Evolutionary conservation across 2,329 filamentous ascomycete species (phyloP).

Genomic region (Amauroascus niger): DNA sequence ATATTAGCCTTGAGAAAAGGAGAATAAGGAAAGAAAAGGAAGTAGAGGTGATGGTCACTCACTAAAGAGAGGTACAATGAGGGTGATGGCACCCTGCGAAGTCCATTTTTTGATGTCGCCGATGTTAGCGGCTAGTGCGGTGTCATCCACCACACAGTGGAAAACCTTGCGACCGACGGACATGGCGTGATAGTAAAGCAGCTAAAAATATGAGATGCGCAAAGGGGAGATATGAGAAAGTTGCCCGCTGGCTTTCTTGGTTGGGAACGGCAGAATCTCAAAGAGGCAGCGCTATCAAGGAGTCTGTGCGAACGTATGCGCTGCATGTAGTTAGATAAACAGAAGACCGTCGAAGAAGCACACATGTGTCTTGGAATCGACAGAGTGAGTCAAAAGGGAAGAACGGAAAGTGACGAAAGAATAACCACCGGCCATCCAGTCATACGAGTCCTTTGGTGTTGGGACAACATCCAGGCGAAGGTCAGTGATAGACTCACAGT

Average conservation of each 20-base stretch:
- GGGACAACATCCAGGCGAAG: background rate
- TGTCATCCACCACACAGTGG: slow-evolving; percentile 46
- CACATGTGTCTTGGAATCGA: background rate
- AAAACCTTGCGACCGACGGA: slow-evolving; percentile 39
- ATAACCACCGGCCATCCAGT: background rate
- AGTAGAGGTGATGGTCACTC: slow-evolving; percentile 18
- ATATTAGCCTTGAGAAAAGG: slow-evolving; percentile 7
- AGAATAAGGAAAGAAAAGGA: background rate
- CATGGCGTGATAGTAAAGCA: slow-evolving; percentile 23
- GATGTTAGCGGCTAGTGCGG: slow-evolving; percentile 43
- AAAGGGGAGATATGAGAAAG: background rate
- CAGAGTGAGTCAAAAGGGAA: background rate
- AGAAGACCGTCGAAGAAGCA: background rate
- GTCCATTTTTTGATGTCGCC: slow-evolving; percentile 46
- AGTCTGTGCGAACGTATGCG: slow-evolving; percentile 8
- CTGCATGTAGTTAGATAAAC: slow-evolving; percentile 8
- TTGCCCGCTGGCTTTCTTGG: background rate
- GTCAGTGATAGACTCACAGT: slow-evolving; percentile 22
- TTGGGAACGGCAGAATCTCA: background rate
- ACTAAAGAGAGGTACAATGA: slow-evolving; percentile 46
- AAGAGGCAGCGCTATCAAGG: slow-evolving; percentile 6
- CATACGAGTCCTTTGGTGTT: background rate
- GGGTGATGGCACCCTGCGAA: slow-evolving; percentile 40
- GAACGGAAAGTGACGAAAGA: background rate
- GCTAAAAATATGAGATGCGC: background rate